Evolutionary conservation across 2,329 filamentous ascomycete genomes (phyloP), one percentile per base, ranked within the genome.

Genomic region (Epichloe coenophiala): DNA sequence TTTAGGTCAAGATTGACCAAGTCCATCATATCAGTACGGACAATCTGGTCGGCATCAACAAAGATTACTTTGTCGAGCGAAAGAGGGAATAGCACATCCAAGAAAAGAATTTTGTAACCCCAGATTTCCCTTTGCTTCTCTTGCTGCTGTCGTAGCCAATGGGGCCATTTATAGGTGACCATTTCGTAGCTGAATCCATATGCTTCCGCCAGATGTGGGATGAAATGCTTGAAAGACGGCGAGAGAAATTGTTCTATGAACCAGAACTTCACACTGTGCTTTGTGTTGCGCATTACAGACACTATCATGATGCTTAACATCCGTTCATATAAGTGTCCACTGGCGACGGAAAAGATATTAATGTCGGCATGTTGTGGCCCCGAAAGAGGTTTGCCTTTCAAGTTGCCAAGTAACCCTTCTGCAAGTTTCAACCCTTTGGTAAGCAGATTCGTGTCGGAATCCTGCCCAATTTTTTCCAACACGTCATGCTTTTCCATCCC

Each of bases 291-390:
- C 88, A 97, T 96, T 23, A 98, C 94, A 6, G 87, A 94, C 13
- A 96, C 80, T 86, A 98, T 98, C 93, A 98, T 98, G 68, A 98
- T 98, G 68, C 96, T 95, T 48, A 98, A 78, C 90, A 98, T 98
- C 54, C 93, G 90, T 69, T 98, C 93, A 68, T 98, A 98, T 15
- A 98, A 77, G 63, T 98, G 94, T 2, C 93, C 93, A 54, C 88
- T 95, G 27, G 93, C 93, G 38, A 98, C 93, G 1, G 93, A 97
- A 72, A 98, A 98, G 65, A 98, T 97, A 71, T 98, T 98, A 73
- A 98, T 97, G 53, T 98, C 93, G n/a, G 93, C 93, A 57, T 95
- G 86, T 60, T 81, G 69, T 52, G 81, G 73, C 52, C 67, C 65
- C 0, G 71, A 69, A 13, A 69, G 56, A 8, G 68, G 70, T 50